Conservation (phyloP, 2,329 filamentous ascomycete species). For the Fusarium veterinarium region DNA sequence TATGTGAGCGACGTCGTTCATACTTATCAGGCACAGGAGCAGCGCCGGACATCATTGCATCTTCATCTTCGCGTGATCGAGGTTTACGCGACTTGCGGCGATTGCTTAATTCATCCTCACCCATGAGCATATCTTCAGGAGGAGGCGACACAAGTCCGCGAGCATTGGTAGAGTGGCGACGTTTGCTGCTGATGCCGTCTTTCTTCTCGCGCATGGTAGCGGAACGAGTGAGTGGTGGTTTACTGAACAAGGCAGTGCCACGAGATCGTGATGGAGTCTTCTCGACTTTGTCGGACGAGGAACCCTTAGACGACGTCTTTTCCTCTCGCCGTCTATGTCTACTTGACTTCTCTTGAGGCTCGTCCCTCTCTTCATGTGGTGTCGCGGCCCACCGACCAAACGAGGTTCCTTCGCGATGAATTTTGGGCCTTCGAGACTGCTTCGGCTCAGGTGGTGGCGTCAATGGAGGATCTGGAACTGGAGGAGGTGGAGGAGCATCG, state of each 20-base stretch:
- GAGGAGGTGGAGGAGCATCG: slow-evolving; percentile 52
- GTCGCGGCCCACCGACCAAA: slow-evolving; percentile 81
- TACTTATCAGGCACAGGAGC: slow-evolving; percentile 49
- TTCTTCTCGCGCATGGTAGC: slow-evolving; percentile 76
- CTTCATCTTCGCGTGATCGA: slow-evolving; percentile 50
- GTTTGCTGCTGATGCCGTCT: slow-evolving; percentile 64
- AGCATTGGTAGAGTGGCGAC: slow-evolving; percentile 75
- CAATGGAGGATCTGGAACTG: slow-evolving; percentile 59
- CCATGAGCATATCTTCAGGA: slow-evolving; percentile 74
- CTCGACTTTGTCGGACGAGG: slow-evolving; percentile 75
- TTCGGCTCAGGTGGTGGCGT: slow-evolving; percentile 67
- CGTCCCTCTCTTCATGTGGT: slow-evolving; percentile 58
- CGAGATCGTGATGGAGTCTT: slow-evolving; percentile 65
- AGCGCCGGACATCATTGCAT: slow-evolving; percentile 61
- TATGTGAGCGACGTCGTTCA: slow-evolving; percentile 58
- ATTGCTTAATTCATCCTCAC: slow-evolving; percentile 61
- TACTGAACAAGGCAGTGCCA: slow-evolving; percentile 74
- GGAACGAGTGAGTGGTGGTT: slow-evolving; percentile 74
- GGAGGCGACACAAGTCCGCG: slow-evolving; percentile 77
- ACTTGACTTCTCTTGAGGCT: slow-evolving; percentile 67
- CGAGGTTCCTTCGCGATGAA: slow-evolving; percentile 76
- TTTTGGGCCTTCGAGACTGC: slow-evolving; percentile 76
- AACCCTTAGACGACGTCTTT: slow-evolving; percentile 73
- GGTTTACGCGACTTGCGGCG: slow-evolving; percentile 58
- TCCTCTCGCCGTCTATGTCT: slow-evolving; percentile 73